Conservation (phyloP, 352 stramenopile genomes). For the Aphanomyces euteiches region DNA sequence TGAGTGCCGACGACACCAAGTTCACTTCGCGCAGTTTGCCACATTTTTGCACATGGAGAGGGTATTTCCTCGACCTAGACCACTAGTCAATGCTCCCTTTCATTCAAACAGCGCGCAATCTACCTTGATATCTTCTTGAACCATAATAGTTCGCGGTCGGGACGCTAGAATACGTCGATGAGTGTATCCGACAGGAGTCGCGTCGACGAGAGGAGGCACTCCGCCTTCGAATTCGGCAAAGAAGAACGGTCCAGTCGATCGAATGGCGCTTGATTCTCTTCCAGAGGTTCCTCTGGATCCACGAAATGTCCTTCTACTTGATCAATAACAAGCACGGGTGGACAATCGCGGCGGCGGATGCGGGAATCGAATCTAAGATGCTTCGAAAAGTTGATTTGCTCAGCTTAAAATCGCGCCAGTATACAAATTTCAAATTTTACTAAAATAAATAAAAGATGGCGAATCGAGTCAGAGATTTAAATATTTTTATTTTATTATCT, state of each 20-base stretch:
- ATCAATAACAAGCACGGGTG: neutral
- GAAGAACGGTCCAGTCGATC: conserved; percentile 1
- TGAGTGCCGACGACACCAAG: conserved; percentile 16
- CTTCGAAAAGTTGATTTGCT: neutral
- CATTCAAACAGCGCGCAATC: neutral
- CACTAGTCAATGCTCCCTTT: neutral
- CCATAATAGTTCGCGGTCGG: neutral
- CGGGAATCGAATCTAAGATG: conserved; percentile 12
- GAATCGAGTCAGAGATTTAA: no score
- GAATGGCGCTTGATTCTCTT: conserved; percentile 3
- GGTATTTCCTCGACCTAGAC: neutral
- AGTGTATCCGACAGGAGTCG: neutral
- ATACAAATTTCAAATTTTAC: no score
- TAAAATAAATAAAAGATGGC: no score
- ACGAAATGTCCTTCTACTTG: conserved; percentile 4
- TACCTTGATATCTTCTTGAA: neutral
- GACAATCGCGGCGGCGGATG: neutral
- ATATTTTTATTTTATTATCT: no score
- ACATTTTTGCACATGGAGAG: neutral
- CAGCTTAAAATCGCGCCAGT: no score
- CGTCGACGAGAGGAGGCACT: neutral
- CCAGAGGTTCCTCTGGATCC: conserved; percentile 12
- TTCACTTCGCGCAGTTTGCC: neutral
- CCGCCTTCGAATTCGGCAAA: neutral
- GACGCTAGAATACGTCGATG: neutral